A percentile compares a stretch with the other conserved stretches of the same genome.
Conservation (phyloP, 768 basidiomycete genomes). For the Suillus variegatus region DNA sequence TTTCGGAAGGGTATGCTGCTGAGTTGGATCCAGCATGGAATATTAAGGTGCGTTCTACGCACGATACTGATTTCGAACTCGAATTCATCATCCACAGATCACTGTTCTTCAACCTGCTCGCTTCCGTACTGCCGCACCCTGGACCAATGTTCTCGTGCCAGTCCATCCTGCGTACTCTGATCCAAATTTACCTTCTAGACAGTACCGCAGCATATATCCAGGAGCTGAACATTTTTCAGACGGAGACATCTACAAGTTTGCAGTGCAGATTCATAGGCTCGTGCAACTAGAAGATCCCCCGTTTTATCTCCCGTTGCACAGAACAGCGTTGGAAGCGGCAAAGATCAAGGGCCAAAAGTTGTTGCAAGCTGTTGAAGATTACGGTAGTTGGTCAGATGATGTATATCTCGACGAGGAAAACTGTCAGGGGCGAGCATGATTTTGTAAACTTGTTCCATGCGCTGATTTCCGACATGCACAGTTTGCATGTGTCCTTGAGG, state of each 20-base stretch:
- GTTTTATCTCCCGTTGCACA: slow-evolving; percentile 27
- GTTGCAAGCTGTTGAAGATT: slow-evolving; percentile 24
- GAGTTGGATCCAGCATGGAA: slow-evolving; percentile 51
- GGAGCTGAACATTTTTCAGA: slow-evolving; percentile 11
- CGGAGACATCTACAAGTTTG: slow-evolving; percentile 27
- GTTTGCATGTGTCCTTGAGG: background rate
- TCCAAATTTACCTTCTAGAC: slow-evolving; percentile 19
- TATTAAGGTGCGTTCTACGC: slow-evolving; percentile 39
- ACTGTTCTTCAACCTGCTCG: slow-evolving; percentile 26
- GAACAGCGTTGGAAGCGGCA: slow-evolving; percentile 22
- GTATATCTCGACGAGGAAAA: slow-evolving; percentile 18
- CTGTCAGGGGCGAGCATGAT: slow-evolving; percentile 1
- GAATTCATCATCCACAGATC: slow-evolving; percentile 16
- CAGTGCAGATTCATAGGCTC: slow-evolving; percentile 19
- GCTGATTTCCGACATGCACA: background rate
- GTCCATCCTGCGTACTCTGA: slow-evolving; percentile 24
- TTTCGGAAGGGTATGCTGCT: slow-evolving; percentile 37
- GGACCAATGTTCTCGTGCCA: slow-evolving; percentile 11
- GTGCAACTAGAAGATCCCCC: slow-evolving; percentile 25
- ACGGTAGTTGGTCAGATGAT: slow-evolving; percentile 30
- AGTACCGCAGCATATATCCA: slow-evolving; percentile 12
- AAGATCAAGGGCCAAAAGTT: slow-evolving; percentile 23
- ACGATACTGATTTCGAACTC: background rate
- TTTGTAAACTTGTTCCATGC: background rate
- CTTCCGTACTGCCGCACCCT: slow-evolving; percentile 19